Evolutionary conservation across 495 filamentous ascomycete species (phyloP), one percentile per base, ranked within the genome.

Genomic region (Penicillium subrubescens): DNA sequence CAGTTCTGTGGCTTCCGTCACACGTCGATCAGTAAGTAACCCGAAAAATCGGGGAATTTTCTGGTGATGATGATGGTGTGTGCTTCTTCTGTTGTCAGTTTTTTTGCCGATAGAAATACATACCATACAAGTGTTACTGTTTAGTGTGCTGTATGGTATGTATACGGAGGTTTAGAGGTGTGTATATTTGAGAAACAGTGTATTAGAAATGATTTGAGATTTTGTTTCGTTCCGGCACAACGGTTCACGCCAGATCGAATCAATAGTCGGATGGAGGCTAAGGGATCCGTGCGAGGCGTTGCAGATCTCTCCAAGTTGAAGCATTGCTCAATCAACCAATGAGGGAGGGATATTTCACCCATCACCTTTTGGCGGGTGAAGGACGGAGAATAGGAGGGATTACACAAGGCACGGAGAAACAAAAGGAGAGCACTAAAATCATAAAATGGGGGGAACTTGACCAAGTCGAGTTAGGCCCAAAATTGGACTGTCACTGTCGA

Each of bases 201-300:
- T 48, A 48, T 48, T 48, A 11, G 8, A 44, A 8, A 7, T 50
- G 27, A 77, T 79, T 77, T 75, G 75, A 70, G 72, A 72, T 72
- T 66, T 8, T 19, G 35, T 41, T 41, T 61, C n/a, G 62, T 68
- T 53, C 68, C 70, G 56, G 61, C 51, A 56, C 60, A 75, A 73
- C 74, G 72, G 71, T 69, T 65, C 65, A 65, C 67, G 23, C 57
- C 65, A 74, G 67, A 72, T 75, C 70, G 68, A 68, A 67, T 67
- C 65, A 71, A 72, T 73, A 71, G 71, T 73, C 64, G 51, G 59
- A 71, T 66, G 70, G 69, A 44, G 60, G 64, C n/a, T 50, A 48
- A 52, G 75, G 53, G 70, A 65, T 67, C 72, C 63, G 67, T 72
- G 72, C 69, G 68, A 27, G 34, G 44, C 44, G 44, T 48, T 65